These are phyloP conservation scores for Vigna mungo DNA, from an alignment of 306 rosid species.

Conservation along the genomic window DNA sequence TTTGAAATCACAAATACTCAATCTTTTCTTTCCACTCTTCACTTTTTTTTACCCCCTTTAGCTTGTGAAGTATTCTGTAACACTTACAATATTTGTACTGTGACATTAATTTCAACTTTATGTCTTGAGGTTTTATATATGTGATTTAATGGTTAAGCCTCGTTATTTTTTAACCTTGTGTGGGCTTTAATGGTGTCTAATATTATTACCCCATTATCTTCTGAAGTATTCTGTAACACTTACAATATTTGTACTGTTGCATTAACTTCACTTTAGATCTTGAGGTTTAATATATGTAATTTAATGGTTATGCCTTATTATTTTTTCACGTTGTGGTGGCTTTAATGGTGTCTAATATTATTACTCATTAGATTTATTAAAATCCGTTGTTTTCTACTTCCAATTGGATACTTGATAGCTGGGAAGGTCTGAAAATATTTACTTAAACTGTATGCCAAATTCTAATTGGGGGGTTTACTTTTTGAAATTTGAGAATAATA, in stretches of 20 bases:
- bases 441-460: slow-evolving; percentile 32
- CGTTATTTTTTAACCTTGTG: slow-evolving; percentile 24
- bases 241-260: neutral
- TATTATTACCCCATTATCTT: neutral
- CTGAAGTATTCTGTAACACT: neutral
- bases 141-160: slow-evolving; percentile 37
- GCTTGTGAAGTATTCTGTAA: slow-evolving; percentile 20
- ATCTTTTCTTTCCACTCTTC: slow-evolving; percentile 7
- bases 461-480: slow-evolving; percentile 14
- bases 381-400: slow-evolving; percentile 24
- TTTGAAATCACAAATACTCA: slow-evolving; percentile 13
- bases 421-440: slow-evolving; percentile 10
- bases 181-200: neutral
- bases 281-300: slow-evolving; percentile 23
- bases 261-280: slow-evolving; percentile 19
- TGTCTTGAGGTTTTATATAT: slow-evolving; percentile 11
- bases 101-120: slow-evolving; percentile 24
- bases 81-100: neutral
- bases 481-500: slow-evolving; percentile 27
- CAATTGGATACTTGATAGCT: slow-evolving; percentile 2
- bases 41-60: neutral
- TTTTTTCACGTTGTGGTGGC: slow-evolving; percentile 18
- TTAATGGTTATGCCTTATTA: slow-evolving; percentile 24
- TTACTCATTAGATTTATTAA: neutral
- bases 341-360: neutral